Conservation (phyloP, 176 grass and related monocot genomes). For the Hordeum vulgare region MorexV3_pseudomolecules_assembly NC_058520.1:72717910-72718409, state of each 20-base stretch:
- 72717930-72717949: slow-evolving; percentile 34
- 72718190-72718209: slow-evolving; percentile 37
- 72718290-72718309: neutral
- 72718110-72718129: slow-evolving; percentile 16
- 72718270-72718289: neutral
- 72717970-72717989: slow-evolving; percentile 65
- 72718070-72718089: slow-evolving; percentile 30
- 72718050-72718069: slow-evolving; percentile 59
- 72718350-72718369: neutral
- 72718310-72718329: neutral
- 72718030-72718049: slow-evolving; percentile 43
- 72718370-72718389: neutral
- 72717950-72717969: slow-evolving; percentile 4
- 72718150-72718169: slow-evolving; percentile 40
- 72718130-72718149: neutral
- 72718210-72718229: slow-evolving; percentile 28
- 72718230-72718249: slow-evolving; percentile 20
- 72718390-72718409: neutral
- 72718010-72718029: slow-evolving; percentile 22
- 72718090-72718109: slow-evolving; percentile 12
- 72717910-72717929: slow-evolving; percentile 37
- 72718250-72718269: neutral
- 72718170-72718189: slow-evolving; percentile 34
- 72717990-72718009: slow-evolving; percentile 42
- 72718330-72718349: neutral